phyloP scores from a whole-genome alignment of 768 basidiomycete species.

The Lentinus brumalis region DNA sequence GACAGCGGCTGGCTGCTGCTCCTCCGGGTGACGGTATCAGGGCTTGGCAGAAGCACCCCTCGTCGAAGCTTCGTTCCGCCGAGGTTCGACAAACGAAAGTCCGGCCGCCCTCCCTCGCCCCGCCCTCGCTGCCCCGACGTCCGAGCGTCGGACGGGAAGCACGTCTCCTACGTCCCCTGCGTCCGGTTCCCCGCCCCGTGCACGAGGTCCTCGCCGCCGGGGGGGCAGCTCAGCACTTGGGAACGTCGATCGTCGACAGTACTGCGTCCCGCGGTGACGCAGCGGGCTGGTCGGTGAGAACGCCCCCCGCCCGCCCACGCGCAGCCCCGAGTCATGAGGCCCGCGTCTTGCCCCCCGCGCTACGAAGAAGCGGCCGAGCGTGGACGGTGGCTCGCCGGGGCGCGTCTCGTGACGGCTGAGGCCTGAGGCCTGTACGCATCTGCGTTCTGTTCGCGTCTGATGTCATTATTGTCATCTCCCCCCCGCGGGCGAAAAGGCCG shows the following conservation, averaged over 20 bases:
- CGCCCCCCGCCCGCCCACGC: not conserved
- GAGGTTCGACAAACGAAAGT: constrained; percentile 24
- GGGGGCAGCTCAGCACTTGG: too few relatives aligned
- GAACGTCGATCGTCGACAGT: too few relatives aligned
- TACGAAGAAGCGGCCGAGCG: constrained; percentile 6
- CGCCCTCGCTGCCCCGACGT: not conserved
- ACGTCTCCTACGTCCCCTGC: not conserved
- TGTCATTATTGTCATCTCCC: too few relatives aligned
- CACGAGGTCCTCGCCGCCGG: too few relatives aligned
- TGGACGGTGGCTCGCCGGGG: constrained; percentile 5
- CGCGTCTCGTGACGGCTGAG: not conserved
- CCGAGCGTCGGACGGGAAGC: not conserved
- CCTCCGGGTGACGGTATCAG: too few relatives aligned
- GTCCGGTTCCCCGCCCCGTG: not conserved
- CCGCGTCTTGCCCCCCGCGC: constrained; percentile 5
- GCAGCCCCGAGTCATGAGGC: constrained; percentile 6
- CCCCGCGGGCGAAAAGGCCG: too few relatives aligned
- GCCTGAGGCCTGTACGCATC: too few relatives aligned
- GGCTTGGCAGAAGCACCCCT: not conserved
- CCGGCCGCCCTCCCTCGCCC: constrained; percentile 4
- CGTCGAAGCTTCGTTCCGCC: constrained; percentile 2
- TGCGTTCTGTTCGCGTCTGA: too few relatives aligned
- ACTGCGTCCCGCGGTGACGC: not conserved
- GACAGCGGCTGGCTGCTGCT: too few relatives aligned
- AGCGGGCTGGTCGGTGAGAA: constrained; percentile 4